Evolutionary conservation across 257 asterid genomes (phyloP).

Genomic region (Solanum rostratum): DNA sequence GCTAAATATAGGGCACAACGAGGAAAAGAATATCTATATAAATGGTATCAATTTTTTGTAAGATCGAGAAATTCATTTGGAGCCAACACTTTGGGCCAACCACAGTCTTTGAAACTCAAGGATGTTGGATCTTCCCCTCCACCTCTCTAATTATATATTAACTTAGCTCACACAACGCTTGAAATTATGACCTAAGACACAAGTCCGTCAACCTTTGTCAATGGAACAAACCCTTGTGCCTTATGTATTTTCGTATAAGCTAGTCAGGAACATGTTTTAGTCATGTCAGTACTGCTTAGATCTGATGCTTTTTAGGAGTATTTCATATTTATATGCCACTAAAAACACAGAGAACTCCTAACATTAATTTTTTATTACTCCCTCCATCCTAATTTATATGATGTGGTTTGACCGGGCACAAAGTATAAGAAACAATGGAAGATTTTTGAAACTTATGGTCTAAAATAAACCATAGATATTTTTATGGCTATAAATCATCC

Average conservation of each 20-base stretch:
- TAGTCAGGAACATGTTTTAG: background rate
- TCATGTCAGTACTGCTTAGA: background rate
- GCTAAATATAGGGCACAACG: background rate
- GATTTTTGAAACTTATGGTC: background rate
- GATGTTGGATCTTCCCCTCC: background rate
- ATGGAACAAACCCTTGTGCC: background rate
- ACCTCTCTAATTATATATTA: background rate
- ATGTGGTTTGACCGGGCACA: background rate
- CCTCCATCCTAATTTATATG: background rate
- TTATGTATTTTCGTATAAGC: background rate
- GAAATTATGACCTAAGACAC: background rate
- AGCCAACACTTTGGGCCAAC: background rate
- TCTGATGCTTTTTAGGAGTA: background rate
- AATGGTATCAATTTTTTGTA: background rate
- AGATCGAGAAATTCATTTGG: background rate
- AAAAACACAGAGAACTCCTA: background rate
- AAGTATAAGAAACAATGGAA: background rate
- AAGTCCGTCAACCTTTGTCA: background rate
- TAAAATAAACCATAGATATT: background rate
- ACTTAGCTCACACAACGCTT: background rate
- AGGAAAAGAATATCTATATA: background rate
- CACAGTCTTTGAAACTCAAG: background rate
- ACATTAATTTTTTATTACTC: background rate
- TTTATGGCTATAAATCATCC: background rate
- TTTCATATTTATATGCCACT: background rate